phyloP scores from a whole-genome alignment of 106 monocot species.

The Phalaenopsis aphrodite region DNA sequence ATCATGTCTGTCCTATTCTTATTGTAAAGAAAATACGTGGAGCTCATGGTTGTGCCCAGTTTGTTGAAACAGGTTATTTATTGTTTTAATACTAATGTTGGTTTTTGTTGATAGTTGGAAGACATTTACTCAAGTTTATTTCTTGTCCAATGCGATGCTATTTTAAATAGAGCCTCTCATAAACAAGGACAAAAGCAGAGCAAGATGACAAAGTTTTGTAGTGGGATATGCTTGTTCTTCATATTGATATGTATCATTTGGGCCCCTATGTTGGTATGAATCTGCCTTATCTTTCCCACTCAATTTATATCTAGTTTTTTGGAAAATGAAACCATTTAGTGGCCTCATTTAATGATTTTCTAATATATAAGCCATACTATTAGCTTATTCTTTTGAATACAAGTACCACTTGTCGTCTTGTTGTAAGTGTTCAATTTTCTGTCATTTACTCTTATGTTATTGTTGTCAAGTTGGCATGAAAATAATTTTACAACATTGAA shows the following conservation, averaged over 20 bases:
- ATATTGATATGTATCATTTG: conserved; percentile 95
- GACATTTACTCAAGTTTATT: conserved; percentile 92
- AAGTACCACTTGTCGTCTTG: too few relatives aligned
- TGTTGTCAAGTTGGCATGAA: too few relatives aligned
- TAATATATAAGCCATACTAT: too few relatives aligned
- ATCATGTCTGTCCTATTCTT: too few relatives aligned
- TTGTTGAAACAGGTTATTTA: background rate
- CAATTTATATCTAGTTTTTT: background rate
- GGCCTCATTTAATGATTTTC: too few relatives aligned
- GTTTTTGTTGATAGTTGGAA: conserved; percentile 56
- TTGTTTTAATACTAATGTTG: background rate
- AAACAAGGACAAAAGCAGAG: conserved; percentile 79
- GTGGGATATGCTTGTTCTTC: conserved; percentile 88
- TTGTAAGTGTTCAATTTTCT: too few relatives aligned
- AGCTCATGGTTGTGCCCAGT: too few relatives aligned
- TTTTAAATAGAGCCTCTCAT: conserved; percentile 73
- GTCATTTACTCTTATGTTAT: too few relatives aligned
- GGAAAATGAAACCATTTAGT: too few relatives aligned
- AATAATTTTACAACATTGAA: too few relatives aligned
- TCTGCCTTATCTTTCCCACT: background rate
- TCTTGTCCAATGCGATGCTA: conserved; percentile 95
- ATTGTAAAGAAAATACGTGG: too few relatives aligned
- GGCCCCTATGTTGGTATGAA: conserved; percentile 96
- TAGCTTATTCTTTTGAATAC: too few relatives aligned
- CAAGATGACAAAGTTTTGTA: conserved; percentile 90